Evolutionary conservation across 192 early-diverging fungal genomes (phyloP), one percentile per base, ranked within the genome.

Genomic region (Coemansia sp.): DNA sequence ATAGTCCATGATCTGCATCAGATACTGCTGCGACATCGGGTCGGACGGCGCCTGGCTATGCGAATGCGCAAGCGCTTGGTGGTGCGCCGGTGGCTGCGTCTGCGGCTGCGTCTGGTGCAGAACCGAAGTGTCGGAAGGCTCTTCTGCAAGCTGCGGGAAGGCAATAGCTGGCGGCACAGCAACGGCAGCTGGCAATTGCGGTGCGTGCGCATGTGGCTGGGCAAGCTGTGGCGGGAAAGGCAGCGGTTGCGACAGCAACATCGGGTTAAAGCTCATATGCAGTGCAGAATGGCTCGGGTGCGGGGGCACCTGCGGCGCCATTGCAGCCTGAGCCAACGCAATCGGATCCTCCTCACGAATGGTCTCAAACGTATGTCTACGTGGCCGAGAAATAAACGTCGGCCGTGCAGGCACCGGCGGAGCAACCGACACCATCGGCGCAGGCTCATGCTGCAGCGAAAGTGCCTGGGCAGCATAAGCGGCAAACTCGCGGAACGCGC

Each of bases 1-100:
- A 39, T 83, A 83, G 75, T 83, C 80, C 45, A 83, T 83, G 66
- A 83, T 60, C 72, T 83, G 80, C 72, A 83, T 74, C n/a, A 83
- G 45, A 43, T 74, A 73, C 66, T 83, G 74, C 69, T 67, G 75
- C 55, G 74, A 73, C 51, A 73, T 66, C 48, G 66, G 70, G 34
- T 75, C 72, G 8, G 63, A 12, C 51, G 32, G 12, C 12, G 33
- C 11, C 53, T 66, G 56, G 20, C 11, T 11, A 5, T 53, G 51
- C 20, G 39, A 41, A 41, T 53, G 51, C 3, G 20, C 51, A 36
- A 35, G 9, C n/a, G 22, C 17, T 34, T 35, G 54, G 33, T 68
- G 68, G 4, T 15, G 61, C 55, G 69, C 58, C 36, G 35, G 61
- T 32, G 15, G 22, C 33, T 58, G 56, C 28, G 15, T 8, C 28